phyloP scores from a whole-genome alignment of 192 early-diverging fungal species.

The Obelidium mucronatum region DNA sequence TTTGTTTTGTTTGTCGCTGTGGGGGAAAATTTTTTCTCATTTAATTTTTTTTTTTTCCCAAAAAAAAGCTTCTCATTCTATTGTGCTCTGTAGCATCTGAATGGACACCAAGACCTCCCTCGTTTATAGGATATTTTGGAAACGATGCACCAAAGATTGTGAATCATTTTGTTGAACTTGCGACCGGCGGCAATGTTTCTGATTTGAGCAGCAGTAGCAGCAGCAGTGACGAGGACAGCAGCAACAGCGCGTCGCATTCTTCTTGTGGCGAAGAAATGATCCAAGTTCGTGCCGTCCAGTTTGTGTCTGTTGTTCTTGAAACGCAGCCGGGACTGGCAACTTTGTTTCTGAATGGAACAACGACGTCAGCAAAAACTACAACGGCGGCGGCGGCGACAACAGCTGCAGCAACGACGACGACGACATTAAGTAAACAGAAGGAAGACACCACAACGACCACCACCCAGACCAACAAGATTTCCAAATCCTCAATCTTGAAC shows the following conservation, averaged over 20 bases:
- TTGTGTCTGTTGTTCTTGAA: constrained; percentile 46
- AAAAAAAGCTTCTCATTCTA: constrained; percentile 51
- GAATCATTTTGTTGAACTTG: constrained; percentile 35
- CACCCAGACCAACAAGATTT: no score
- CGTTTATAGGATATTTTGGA: constrained; percentile 62
- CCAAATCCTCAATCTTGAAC: constrained; percentile 9
- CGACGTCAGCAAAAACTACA: neutral
- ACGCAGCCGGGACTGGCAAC: constrained; percentile 57
- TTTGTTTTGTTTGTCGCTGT: neutral
- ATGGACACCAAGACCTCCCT: constrained; percentile 56
- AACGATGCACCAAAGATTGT: constrained; percentile 40
- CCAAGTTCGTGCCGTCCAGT: constrained; percentile 44
- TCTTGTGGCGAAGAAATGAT: constrained; percentile 34
- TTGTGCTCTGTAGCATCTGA: constrained; percentile 50
- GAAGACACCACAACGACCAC: constrained; percentile 17
- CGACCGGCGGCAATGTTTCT: no score
- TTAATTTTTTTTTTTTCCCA: no score
- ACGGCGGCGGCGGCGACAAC: neutral
- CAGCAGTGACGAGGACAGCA: neutral
- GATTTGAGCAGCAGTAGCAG: neutral
- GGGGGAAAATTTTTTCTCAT: no score
- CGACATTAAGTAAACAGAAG: neutral
- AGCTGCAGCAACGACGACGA: neutral
- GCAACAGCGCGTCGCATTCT: neutral
- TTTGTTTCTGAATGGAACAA: constrained; percentile 44